A percentile compares a stretch with the other conserved stretches of the same genome.
Evolutionary conservation across 768 basidiomycete species (phyloP).

Genomic region (Chalciporus sphaerocephalus): DNA sequence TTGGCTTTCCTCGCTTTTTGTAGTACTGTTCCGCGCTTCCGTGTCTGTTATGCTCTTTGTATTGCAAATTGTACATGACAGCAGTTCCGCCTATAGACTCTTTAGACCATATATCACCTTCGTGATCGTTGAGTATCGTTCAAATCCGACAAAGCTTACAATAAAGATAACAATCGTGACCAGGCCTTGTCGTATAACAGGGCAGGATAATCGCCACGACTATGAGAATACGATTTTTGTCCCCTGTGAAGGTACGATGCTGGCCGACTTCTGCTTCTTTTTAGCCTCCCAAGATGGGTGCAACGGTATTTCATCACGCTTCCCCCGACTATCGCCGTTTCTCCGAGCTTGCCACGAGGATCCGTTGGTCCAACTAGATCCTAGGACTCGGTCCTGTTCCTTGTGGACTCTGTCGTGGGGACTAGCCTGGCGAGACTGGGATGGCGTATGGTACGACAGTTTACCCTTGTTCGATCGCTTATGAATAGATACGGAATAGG

Average conservation of each 20-base stretch:
- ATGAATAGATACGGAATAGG: conserved; percentile 12
- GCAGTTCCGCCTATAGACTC: not conserved
- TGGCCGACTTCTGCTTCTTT: conserved; percentile 62
- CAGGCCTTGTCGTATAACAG: not conserved
- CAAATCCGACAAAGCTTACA: conserved; percentile 1
- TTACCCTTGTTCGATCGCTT: conserved; percentile 15
- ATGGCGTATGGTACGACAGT: not conserved
- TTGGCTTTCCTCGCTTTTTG: not conserved
- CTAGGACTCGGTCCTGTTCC: not conserved
- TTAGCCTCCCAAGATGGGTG: conserved; percentile 99
- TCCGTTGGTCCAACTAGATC: not conserved
- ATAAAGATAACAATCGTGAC: not conserved
- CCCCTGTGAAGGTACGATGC: conserved; percentile 64
- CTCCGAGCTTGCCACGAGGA: not conserved
- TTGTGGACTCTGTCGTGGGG: not conserved
- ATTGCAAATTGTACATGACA: not conserved
- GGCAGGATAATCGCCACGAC: conserved; percentile 6
- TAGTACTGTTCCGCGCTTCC: not conserved
- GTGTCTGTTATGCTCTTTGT: not conserved
- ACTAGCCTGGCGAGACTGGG: not conserved
- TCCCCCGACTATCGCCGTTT: not conserved
- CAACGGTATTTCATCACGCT: conserved; percentile 37
- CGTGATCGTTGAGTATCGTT: not conserved
- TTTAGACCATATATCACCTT: not conserved
- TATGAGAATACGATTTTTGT: conserved; percentile 73